These are phyloP conservation scores for Phyllosticta citriasiana DNA, from an alignment of 2,329 filamentous ascomycete genomes.

Conservation along the genomic window DNA sequence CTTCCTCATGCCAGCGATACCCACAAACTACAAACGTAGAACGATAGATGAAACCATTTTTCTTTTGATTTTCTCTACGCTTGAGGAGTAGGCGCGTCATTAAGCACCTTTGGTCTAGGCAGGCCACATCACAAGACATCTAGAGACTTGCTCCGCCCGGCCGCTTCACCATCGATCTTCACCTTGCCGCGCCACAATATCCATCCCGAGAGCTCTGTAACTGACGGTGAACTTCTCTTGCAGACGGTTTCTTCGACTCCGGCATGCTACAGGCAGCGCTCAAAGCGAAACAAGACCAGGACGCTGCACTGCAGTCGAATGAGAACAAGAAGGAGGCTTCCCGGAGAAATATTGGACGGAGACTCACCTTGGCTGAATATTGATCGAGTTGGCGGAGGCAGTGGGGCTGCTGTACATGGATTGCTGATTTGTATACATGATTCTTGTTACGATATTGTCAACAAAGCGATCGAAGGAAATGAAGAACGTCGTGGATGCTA, in stretches of 20 bases:
- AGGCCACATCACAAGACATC: not conserved
- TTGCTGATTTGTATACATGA: not conserved
- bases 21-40: not conserved
- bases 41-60: not conserved
- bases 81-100: not conserved
- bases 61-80: not conserved
- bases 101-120: not conserved
- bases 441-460: not conserved
- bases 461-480: not conserved
- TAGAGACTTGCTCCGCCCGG: not conserved
- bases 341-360: constrained; percentile 63
- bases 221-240: not conserved
- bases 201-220: constrained; percentile 2
- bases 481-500: too few relatives aligned
- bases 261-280: constrained; percentile 87
- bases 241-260: constrained; percentile 95
- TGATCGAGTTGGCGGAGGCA: constrained; percentile 22
- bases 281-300: constrained; percentile 53
- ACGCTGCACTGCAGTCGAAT: constrained; percentile 36
- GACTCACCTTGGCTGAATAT: constrained; percentile 60
- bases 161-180: not conserved
- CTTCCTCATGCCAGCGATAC: not conserved
- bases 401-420: not conserved
- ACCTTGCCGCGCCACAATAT: not conserved
- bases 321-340: constrained; percentile 54